Evolutionary conservation across 345 rosid species (phyloP).

Genomic region (Eucalyptus grandis): DNA sequence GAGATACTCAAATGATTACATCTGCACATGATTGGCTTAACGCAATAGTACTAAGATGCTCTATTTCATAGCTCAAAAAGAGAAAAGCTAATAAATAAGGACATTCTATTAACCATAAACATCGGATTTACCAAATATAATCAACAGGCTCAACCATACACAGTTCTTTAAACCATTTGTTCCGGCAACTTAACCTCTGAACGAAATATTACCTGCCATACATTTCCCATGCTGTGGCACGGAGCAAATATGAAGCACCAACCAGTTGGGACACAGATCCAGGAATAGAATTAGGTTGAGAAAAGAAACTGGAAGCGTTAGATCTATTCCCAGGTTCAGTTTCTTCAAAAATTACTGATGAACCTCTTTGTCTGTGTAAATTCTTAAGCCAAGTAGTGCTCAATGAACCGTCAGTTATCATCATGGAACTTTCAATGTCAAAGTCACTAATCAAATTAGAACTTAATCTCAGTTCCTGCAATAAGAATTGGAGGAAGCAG

Average conservation of each 20-base stretch:
- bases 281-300: conserved; percentile 71
- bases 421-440: conserved; percentile 50
- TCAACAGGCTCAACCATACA: neutral
- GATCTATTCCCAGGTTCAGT: conserved; percentile 36
- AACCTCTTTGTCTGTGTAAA: conserved; percentile 50
- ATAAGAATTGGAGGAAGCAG: neutral
- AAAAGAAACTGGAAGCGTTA: conserved; percentile 39
- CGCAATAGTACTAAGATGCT: neutral
- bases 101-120: neutral
- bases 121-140: neutral
- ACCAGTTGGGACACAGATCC: conserved; percentile 74
- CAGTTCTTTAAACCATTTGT: neutral
- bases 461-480: conserved; percentile 74
- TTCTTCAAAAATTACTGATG: conserved; percentile 38
- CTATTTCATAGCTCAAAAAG: neutral
- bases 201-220: conserved; percentile 74
- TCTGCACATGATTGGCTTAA: neutral
- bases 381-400: conserved; percentile 80
- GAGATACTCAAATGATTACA: neutral
- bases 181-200: neutral
- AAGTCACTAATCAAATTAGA: conserved; percentile 69
- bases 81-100: neutral
- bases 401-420: conserved; percentile 60
- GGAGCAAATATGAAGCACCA: conserved; percentile 86
- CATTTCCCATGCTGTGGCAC: conserved; percentile 92